Base-by-base conservation (phyloP, 2,329 filamentous ascomycete species). In the Fusarium albidum region DNA sequence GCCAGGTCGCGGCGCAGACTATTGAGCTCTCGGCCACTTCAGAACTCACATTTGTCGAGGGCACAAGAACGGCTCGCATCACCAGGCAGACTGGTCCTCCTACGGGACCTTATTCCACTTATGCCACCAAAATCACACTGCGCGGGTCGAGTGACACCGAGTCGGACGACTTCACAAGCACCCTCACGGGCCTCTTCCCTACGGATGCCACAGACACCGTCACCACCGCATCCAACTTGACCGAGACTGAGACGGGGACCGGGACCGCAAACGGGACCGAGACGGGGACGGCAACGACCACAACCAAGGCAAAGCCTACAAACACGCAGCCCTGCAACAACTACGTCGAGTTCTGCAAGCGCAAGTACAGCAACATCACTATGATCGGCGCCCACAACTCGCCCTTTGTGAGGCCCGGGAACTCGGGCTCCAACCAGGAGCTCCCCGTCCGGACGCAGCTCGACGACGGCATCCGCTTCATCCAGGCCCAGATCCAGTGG, bases 281-380 rank as follows among this genome's bases (percentile, higher is more conserved):
- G n/a, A 80, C 77, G 31, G 71, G 72, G 31, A 78, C 79, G 11
- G 71, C 76, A 10, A 75, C 57, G 27, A 41, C 52, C 9, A 43
- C 39, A 6, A 62, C 55, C 21, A 55, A 54, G 27, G 55, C 60
- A 41, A 64, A 69, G 43, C 80, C 87, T 1, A 84, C 82, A 38
- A 94, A 93, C 71, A 93, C 89, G 0, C 85, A 86, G 53, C 86
- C 90, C 5, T 96, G 91, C 79, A 96, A 96, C 73, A 86, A 86
- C 70, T 86, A 90, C 63, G 75, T 88, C 18, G 90, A 94, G 72
- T 86, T 95, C 66, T 96, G 91, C 77, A 75, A 74, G 6, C 84
- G 90, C 53, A 87, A 85, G 64, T 96, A 92, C 73, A 86, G 88
- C 79, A 93, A 95, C 71, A 88, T 95, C 72, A 93, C 90, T 50